phyloP scores from a whole-genome alignment of 495 filamentous ascomycete genomes.

The Aspergillus bertholletiae region DNA sequence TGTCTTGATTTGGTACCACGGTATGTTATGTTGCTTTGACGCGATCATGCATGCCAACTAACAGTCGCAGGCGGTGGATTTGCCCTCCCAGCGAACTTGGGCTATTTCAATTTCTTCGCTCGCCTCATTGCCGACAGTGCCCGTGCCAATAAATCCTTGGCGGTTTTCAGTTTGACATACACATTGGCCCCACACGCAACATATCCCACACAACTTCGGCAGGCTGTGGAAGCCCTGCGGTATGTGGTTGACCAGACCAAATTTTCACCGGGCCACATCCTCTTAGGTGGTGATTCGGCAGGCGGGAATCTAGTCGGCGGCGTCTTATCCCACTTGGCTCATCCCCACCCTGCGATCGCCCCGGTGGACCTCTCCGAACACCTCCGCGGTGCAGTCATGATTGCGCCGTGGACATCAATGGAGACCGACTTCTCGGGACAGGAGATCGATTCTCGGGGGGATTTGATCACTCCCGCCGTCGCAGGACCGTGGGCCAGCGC shows the following conservation, averaged over 20 bases:
- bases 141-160: conserved; percentile 38
- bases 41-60: not conserved
- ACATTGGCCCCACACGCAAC: conserved; percentile 52
- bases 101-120: conserved; percentile 51
- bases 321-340: conserved; percentile 57
- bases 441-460: conserved; percentile 45
- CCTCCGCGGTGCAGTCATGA: conserved; percentile 49
- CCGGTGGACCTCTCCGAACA: conserved; percentile 15
- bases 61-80: conserved; percentile 54
- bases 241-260: conserved; percentile 45
- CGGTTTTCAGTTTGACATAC: conserved; percentile 53
- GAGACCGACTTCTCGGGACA: conserved; percentile 36
- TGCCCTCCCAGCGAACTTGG: conserved; percentile 43
- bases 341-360: conserved; percentile 54
- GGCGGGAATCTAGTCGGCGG: conserved; percentile 58
- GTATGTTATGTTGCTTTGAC: conserved; percentile 22
- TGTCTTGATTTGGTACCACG: conserved; percentile 58
- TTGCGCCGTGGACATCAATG: conserved; percentile 57
- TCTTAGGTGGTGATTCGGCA: conserved; percentile 62
- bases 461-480: conserved; percentile 42
- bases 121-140: conserved; percentile 35
- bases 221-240: conserved; percentile 49
- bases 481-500: conserved; percentile 44
- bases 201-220: conserved; percentile 60
- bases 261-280: conserved; percentile 42